Evolutionary conservation across 192 early-diverging fungal genomes (phyloP).

Genomic region (Nowakowskiella sp.): DNA sequence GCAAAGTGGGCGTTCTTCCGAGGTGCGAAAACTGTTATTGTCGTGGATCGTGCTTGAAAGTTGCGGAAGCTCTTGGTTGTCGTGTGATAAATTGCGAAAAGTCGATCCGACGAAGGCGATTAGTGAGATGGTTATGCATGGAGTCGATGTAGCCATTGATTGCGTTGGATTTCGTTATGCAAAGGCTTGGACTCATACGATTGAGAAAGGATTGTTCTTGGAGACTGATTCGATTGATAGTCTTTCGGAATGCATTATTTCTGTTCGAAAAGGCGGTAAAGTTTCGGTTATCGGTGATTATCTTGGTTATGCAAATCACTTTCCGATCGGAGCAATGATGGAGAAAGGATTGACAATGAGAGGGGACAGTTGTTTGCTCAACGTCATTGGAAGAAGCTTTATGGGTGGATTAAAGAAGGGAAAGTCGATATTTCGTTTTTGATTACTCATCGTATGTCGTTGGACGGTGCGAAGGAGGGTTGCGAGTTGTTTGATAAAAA

Average conservation of each 20-base stretch:
- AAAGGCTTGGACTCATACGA: constrained; percentile 31
- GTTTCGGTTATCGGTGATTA: constrained; percentile 47
- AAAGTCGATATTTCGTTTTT: constrained; percentile 38
- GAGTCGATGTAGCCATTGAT: constrained; percentile 45
- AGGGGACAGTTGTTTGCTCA: constrained; percentile 39
- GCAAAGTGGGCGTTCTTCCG: constrained; percentile 20
- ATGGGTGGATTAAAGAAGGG: constrained; percentile 21
- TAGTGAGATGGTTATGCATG: constrained; percentile 24
- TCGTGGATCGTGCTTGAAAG: constrained; percentile 27
- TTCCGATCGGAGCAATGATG: constrained; percentile 18
- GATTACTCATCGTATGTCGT: constrained; percentile 32
- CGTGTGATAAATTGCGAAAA: constrained; percentile 13
- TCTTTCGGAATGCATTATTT: constrained; percentile 32
- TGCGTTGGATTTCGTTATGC: constrained; percentile 47
- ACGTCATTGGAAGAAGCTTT: constrained; percentile 34
- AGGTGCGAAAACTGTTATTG: constrained; percentile 36
- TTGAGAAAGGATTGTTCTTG: constrained; percentile 29
- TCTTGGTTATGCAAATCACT: constrained; percentile 21
- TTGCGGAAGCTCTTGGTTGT: constrained; percentile 21
- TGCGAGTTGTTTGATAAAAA: constrained; percentile 41
- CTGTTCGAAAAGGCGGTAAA: constrained; percentile 35
- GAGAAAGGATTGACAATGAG: constrained; percentile 18
- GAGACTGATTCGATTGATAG: constrained; percentile 46
- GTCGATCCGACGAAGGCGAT: constrained; percentile 24
- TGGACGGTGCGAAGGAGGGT: constrained; percentile 28